phyloP scores from a whole-genome alignment of 306 rosid species.

The Acmispon strigosus region DNA sequence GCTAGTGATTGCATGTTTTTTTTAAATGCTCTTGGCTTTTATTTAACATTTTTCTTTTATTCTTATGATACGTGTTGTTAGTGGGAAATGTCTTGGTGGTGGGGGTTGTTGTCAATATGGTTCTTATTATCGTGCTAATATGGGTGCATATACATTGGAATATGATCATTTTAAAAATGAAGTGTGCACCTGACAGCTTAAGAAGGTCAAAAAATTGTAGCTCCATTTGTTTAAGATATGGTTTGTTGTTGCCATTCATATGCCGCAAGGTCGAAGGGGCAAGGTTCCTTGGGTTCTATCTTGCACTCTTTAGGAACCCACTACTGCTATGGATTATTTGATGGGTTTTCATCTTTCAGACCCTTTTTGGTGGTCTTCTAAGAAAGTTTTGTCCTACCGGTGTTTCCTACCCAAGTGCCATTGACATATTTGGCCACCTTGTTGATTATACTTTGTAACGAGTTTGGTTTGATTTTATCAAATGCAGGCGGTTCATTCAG shows the following conservation, averaged over 20 bases:
- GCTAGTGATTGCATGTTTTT: neutral
- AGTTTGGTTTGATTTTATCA: conserved; percentile 11
- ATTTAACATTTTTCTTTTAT: neutral
- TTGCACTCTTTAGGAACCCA: neutral
- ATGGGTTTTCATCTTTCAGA: neutral
- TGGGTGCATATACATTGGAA: conserved; percentile 4
- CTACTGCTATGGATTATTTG: conserved; percentile 15
- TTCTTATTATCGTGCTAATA: conserved; percentile 11
- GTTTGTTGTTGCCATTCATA: conserved; percentile 10
- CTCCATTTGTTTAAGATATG: neutral
- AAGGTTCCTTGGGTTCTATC: neutral
- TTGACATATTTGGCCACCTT: conserved; percentile 14
- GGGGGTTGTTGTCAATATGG: neutral
- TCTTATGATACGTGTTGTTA: too few species aligned
- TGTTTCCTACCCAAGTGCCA: conserved; percentile 8
- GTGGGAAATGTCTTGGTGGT: too few species aligned
- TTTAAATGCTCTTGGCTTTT: conserved; percentile 13
- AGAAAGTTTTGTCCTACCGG: conserved; percentile 14
- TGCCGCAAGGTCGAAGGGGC: neutral
- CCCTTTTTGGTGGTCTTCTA: conserved; percentile 4
- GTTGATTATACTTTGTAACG: conserved; percentile 7
- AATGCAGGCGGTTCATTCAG: conserved; percentile 97
- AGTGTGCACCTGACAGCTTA: neutral
- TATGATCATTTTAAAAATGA: neutral
- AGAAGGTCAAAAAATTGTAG: conserved; percentile 8